Evolutionary conservation across 345 rosid genomes (phyloP), one percentile per base, ranked within the genome.

Genomic region (Mallotus nudiflorus): DNA sequence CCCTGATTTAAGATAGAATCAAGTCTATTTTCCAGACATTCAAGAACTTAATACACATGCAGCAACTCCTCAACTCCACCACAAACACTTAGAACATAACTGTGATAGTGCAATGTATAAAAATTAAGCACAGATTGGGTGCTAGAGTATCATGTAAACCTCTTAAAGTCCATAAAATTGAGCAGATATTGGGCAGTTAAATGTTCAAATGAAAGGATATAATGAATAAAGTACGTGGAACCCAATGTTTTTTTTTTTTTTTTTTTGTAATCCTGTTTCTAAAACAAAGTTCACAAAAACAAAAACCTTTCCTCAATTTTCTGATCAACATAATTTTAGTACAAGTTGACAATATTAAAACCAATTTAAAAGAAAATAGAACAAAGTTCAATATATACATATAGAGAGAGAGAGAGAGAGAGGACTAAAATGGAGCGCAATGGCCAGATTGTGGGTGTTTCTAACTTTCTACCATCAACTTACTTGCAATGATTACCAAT

Each of bases 301-400:
- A 10, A 12, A 27, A 18, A n/a, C 25, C 13, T 11, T 25, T 29
- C 51, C 49, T 25, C 53, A 63, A 45, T 44, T 27, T 27, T 15
- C 53, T 51, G 33, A 19, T 20, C 6, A 24, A 51, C 6, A 50
- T 1, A 65, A 65, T n/a, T 6, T n/a, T 31, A 29, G 15, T 3
- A 65, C 9, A 66, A 4, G 20, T 11, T 66, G 18, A 52, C 5
- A 20, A 66, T 28, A 66, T 22, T 48, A 50, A 66, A 66, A 65
- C 68, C 53, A 9, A 42, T 4, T 33, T 33, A 14, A 55, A 39
- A 37, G 11, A 6, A 53, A n/a, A n/a, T n/a, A n/a, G n/a, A 28
- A 16, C 12, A 20, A 44, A 19, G n/a, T n/a, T 20, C 66, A 28
- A 56, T 5, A 5, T 28, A 14, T 15, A n/a, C n/a, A n/a, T n/a